A percentile compares a stretch with the other conserved stretches of the same genome.
These are phyloP conservation scores for Arabidopsis lyrata DNA, from an alignment of 441 rosid species.

Conservation along the genomic window DNA sequence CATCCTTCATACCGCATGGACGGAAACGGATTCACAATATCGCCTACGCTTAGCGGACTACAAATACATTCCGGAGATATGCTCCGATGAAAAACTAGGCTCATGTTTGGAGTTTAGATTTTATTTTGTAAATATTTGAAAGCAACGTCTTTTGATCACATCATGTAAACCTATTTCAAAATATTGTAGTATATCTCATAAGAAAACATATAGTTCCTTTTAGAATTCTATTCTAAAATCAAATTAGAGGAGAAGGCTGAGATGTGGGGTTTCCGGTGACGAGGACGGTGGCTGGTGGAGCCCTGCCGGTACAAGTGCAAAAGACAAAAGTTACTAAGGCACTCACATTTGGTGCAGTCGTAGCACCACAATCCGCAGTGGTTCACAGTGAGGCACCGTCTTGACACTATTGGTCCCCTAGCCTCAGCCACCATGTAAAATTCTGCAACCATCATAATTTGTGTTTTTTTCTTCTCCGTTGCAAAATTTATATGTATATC, in stretches of 20 bases:
- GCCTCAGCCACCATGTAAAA: constrained; percentile 19
- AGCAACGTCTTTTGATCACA: not conserved
- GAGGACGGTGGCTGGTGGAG: not conserved
- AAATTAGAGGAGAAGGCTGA: not conserved
- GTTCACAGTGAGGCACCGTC: not conserved
- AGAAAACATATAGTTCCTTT: not conserved
- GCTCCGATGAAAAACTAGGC: constrained; percentile 37
- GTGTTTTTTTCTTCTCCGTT: not conserved
- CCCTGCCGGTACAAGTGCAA: not conserved
- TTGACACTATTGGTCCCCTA: constrained; percentile 2
- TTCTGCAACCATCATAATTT: constrained; percentile 18
- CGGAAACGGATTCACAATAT: constrained; percentile 41
- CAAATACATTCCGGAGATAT: constrained; percentile 39
- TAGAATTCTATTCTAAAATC: not conserved
- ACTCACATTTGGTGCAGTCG: constrained; percentile 2
- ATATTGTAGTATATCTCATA: constrained; percentile 3
- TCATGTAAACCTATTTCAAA: not conserved
- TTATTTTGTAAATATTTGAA: constrained; percentile 25
- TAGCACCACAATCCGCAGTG: constrained; percentile 16
- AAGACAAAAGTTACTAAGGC: not conserved
- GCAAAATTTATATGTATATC: not conserved
- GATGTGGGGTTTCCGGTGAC: not conserved
- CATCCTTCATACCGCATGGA: constrained; percentile 42
- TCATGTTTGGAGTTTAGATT: constrained; percentile 4
- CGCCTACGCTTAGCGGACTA: constrained; percentile 39